Conservation (phyloP, 225 moss, liverwort and hornwort species). For the Physcomitrellopsis africana region DNA sequence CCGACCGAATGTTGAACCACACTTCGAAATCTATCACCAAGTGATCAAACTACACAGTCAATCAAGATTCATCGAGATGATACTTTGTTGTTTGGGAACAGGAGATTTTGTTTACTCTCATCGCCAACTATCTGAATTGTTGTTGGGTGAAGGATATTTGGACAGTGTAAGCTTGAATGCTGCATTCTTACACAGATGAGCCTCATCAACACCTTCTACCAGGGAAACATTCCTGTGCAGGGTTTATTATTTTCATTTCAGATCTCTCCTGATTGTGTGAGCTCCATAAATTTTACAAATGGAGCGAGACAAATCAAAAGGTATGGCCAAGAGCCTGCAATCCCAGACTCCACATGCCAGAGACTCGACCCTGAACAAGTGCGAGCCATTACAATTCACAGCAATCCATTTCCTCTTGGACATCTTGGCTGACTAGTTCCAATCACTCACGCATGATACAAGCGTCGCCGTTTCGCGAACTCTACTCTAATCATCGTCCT, state of each 20-base stretch:
- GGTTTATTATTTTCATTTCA: constrained; percentile 47
- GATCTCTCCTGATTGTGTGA: constrained; percentile 13
- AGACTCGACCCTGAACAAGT: constrained; percentile 23
- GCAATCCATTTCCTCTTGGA: neutral
- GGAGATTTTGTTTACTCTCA: too few relatives aligned
- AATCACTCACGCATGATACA: constrained; percentile 26
- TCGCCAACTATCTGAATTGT: too few relatives aligned
- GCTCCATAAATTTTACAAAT: constrained; percentile 31
- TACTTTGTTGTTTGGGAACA: too few relatives aligned
- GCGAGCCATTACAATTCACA: neutral
- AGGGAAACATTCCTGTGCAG: constrained; percentile 12
- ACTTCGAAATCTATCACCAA: too few relatives aligned
- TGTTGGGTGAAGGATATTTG: too few relatives aligned
- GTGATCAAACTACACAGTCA: too few relatives aligned
- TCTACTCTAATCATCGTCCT: constrained; percentile 83
- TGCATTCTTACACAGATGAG: neutral
- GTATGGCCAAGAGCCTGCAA: neutral
- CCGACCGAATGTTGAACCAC: too few relatives aligned
- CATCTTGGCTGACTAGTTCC: constrained; percentile 31
- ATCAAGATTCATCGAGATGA: too few relatives aligned
- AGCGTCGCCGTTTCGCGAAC: neutral
- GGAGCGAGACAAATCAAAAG: constrained; percentile 28
- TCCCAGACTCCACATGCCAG: neutral
- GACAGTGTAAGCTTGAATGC: constrained; percentile 5
- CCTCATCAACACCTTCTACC: neutral